These are phyloP conservation scores for Syzygium oleosum DNA, from an alignment of 345 rosid genomes.

Conservation along the genomic window DNA sequence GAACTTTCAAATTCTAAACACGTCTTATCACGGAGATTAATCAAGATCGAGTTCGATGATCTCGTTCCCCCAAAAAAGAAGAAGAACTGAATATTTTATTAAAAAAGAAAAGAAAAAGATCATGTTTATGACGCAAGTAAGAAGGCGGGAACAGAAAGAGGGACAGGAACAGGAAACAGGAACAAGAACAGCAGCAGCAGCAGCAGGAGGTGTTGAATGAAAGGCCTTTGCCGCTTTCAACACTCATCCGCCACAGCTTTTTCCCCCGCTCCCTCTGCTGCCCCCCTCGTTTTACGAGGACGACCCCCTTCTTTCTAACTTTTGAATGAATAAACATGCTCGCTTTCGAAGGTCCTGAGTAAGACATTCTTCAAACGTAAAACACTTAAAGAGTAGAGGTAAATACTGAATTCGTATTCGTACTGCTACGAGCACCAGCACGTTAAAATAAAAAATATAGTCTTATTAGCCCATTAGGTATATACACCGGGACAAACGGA, in stretches of 20 bases:
- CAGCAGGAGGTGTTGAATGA: conserved; percentile 11
- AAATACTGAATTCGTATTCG: no score
- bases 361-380: no score
- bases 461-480: no score
- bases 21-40: background rate
- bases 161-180: background rate
- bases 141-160: conserved; percentile 11
- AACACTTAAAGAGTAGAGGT: no score
- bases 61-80: background rate
- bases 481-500: no score
- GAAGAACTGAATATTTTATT: no score
- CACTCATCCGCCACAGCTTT: conserved; percentile 22
- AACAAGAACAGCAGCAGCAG: background rate
- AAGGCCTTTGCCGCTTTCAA: conserved; percentile 11
- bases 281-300: conserved; percentile 9
- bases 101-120: no score
- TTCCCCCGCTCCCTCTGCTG: background rate
- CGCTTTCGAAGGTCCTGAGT: background rate
- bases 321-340: background rate
- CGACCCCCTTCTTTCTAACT: background rate
- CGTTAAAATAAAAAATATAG: no score
- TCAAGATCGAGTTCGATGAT: background rate
- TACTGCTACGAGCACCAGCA: no score
- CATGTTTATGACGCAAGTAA: conserved; percentile 32
- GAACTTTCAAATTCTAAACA: background rate